Evolutionary conservation across 192 early-diverging fungal species (phyloP), one percentile per base, ranked within the genome.

Genomic region (Umbelopsis isabellina): DNA sequence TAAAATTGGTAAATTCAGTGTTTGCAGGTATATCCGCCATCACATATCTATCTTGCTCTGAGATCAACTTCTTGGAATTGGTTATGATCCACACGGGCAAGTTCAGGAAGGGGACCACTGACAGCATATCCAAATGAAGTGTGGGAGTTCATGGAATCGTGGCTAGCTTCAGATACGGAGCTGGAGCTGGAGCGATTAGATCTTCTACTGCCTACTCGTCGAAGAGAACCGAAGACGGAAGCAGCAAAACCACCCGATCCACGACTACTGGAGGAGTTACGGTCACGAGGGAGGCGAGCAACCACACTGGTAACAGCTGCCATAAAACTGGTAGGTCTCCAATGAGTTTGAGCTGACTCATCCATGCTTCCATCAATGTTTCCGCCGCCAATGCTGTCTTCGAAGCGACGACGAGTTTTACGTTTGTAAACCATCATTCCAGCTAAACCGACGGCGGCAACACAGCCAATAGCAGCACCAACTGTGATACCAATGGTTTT

Each of bases 401-500:
- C 64, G n/a, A 69, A 53, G 18, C 15, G 47, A 12, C 46, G 61
- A 35, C 52, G 37, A 25, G 61, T 58, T 37, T 61, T 67, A 46
- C 68, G 70, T 2, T 55, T 58, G 20, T 68, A 72, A 25, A 77
- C 70, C 41, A 77, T 70, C 71, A 77, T 72, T 20, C 76, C 76
- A 2, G 76, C 76, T 12, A 77, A 35, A 41, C 76, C 76, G 22
- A 66, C 76, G 22, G 76, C 76, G 16, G 76, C 76, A 47, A 77
- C 49, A 55, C 71, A 72, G 16, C 76, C 76, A 27, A 77, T 64
- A 16, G 65, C 70, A 4, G 71, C 76, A 47, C 70, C 76, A 46
- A 77, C 44, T 16, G 61, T 67, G 5, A 77, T 61, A 66, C 76
- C 71, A 49, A 77, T 49, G 1, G 67, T 58, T 46, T 77, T 77